Evolutionary conservation across 306 rosid species (phyloP).

Genomic region (Vigna mungo): DNA sequence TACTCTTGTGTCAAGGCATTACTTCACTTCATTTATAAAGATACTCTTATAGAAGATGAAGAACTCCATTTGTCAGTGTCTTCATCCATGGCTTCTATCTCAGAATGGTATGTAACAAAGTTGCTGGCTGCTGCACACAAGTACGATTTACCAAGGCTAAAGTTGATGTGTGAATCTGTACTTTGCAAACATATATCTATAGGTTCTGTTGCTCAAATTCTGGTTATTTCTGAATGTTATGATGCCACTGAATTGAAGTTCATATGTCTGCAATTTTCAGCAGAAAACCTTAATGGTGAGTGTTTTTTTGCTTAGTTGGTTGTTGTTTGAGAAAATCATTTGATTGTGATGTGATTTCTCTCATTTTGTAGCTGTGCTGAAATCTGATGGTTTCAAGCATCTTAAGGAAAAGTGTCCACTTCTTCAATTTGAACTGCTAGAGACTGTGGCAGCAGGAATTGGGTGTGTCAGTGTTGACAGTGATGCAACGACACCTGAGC

Average conservation of each 20-base stretch:
- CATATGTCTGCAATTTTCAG: conserved; percentile 80
- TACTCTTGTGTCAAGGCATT: conserved; percentile 65
- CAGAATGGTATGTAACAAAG: conserved; percentile 75
- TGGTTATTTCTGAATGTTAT: conserved; percentile 78
- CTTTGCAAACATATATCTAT: conserved; percentile 87
- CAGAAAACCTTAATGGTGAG: conserved; percentile 87
- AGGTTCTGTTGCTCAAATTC: conserved; percentile 79
- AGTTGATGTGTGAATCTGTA: conserved; percentile 89
- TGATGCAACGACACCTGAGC: no score
- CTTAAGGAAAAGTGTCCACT: conserved; percentile 80
- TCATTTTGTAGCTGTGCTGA: conserved; percentile 77
- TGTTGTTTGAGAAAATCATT: background rate
- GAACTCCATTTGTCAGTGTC: conserved; percentile 67
- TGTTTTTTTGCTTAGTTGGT: conserved; percentile 33
- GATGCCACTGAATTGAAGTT: conserved; percentile 83
- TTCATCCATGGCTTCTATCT: conserved; percentile 59
- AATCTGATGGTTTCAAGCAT: conserved; percentile 81
- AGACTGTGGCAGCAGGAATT: conserved; percentile 72
- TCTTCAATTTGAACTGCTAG: conserved; percentile 81
- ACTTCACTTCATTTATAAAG: conserved; percentile 85
- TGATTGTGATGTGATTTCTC: conserved; percentile 30
- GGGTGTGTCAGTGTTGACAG: conserved; percentile 53
- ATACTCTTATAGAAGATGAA: conserved; percentile 60
- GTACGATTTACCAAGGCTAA: conserved; percentile 79
- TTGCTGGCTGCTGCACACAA: conserved; percentile 83